These are phyloP conservation scores for Candida loeiensis DNA, from an alignment of 805 yeast genomes.

Conservation along the genomic window DNA sequence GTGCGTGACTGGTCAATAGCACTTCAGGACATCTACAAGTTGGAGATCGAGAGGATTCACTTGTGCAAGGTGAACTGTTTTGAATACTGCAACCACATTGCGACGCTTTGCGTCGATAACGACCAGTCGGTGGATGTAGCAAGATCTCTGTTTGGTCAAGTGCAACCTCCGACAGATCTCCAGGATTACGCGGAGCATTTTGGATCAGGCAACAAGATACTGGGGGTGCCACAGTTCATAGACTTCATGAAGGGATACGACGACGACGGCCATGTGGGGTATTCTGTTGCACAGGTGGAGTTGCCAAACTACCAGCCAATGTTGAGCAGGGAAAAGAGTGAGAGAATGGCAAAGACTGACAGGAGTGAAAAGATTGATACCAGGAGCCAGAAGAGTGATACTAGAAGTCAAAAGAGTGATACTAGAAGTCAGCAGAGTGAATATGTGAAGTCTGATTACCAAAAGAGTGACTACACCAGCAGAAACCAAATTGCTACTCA, in stretches of 20 bases:
- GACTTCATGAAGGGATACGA: constrained; percentile 48
- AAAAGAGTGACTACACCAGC: too few relatives aligned
- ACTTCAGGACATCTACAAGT: constrained; percentile 57
- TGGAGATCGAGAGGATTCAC: constrained; percentile 72
- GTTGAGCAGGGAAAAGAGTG: constrained; percentile 8
- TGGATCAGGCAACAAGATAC: constrained; percentile 65
- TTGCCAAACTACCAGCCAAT: constrained; percentile 33
- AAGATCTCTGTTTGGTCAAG: constrained; percentile 62
- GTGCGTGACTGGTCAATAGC: constrained; percentile 67
- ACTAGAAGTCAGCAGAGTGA: too few relatives aligned
- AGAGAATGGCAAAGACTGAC: neutral
- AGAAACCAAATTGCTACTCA: too few relatives aligned
- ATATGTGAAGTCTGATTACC: too few relatives aligned
- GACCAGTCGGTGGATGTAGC: constrained; percentile 75
- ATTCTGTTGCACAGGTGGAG: constrained; percentile 25
- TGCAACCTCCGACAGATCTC: constrained; percentile 61
- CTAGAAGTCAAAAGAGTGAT: too few relatives aligned
- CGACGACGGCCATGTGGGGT: constrained; percentile 13
- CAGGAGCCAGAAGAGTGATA: too few relatives aligned
- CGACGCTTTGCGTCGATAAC: constrained; percentile 72
- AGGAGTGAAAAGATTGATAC: constrained; percentile 1
- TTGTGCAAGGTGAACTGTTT: constrained; percentile 68
- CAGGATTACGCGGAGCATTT: constrained; percentile 47
- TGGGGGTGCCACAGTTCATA: constrained; percentile 57
- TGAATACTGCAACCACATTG: constrained; percentile 71